These are phyloP conservation scores for Fusarium duplospermum DNA, from an alignment of 2,329 filamentous ascomycete species.

Conservation along the genomic window DNA sequence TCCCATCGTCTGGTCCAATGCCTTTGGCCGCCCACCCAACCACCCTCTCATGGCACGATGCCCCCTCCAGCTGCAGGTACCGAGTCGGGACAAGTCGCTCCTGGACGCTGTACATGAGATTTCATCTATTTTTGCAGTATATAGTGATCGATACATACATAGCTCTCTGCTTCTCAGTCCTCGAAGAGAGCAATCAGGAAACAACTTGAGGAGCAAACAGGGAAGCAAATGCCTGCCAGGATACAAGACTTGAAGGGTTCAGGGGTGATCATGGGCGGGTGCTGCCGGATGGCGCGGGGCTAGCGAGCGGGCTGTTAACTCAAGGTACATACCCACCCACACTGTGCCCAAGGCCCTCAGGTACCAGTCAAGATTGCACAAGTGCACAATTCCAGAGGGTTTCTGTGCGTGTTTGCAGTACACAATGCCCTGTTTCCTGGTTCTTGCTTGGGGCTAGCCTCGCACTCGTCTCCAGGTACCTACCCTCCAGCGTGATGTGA, in stretches of 20 bases:
- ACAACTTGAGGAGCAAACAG: neutral
- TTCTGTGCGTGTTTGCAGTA: slow-evolving; percentile 2
- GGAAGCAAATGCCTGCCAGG: slow-evolving; percentile 12
- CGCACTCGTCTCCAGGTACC: neutral
- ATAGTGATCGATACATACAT: neutral
- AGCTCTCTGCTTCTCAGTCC: neutral
- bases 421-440: slow-evolving; percentile 6
- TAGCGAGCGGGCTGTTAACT: slow-evolving; percentile 36
- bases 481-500: slow-evolving; percentile 25
- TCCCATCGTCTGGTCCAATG: slow-evolving; percentile 7
- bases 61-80: slow-evolving; percentile 38
- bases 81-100: slow-evolving; percentile 36
- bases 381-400: slow-evolving; percentile 25
- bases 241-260: slow-evolving; percentile 33
- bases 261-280: slow-evolving; percentile 37
- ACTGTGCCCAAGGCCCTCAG: slow-evolving; percentile 9
- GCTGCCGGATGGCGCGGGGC: slow-evolving; percentile 42
- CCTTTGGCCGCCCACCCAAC: slow-evolving; percentile 20
- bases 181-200: neutral
- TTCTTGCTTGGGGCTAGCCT: neutral
- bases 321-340: slow-evolving; percentile 9
- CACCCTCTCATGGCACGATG: slow-evolving; percentile 29
- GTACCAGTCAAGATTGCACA: slow-evolving; percentile 18
- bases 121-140: slow-evolving; percentile 7
- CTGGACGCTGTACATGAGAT: slow-evolving; percentile 21